Evolutionary conservation across 352 stramenopile species (phyloP).

Genomic region (Phytophthora pini): DNA sequence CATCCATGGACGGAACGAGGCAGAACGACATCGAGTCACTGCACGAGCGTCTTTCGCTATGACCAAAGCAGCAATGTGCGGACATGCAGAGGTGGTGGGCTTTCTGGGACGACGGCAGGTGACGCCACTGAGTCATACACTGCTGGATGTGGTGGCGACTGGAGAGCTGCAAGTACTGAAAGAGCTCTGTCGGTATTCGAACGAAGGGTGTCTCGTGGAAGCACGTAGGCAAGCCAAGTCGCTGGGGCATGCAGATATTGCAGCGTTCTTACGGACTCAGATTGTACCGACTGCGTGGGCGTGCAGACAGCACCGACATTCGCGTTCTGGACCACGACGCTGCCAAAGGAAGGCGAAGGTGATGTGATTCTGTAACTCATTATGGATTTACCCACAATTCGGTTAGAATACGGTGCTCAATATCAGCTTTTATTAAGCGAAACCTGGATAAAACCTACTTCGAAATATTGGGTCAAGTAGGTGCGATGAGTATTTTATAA

Average conservation of each 20-base stretch:
- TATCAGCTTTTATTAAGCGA: no score
- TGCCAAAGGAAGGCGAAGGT: slow-evolving; percentile 31
- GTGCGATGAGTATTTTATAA: no score
- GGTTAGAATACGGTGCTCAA: no score
- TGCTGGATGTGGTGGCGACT: slow-evolving; percentile 38
- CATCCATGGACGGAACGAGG: slow-evolving; percentile 15
- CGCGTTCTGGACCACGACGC: slow-evolving; percentile 23
- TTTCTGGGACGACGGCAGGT: slow-evolving; percentile 31
- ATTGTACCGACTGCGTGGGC: slow-evolving; percentile 32
- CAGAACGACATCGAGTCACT: slow-evolving; percentile 22
- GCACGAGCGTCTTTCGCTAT: slow-evolving; percentile 37
- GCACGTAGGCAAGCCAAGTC: slow-evolving; percentile 33
- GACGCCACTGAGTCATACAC: slow-evolving; percentile 32
- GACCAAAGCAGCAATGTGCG: slow-evolving; percentile 36
- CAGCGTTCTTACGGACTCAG: slow-evolving; percentile 25
- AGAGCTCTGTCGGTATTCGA: slow-evolving; percentile 37
- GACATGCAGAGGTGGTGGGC: slow-evolving; percentile 32
- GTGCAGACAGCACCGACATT: slow-evolving; percentile 34
- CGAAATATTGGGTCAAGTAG: no score
- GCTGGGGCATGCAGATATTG: slow-evolving; percentile 27
- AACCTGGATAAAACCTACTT: no score
- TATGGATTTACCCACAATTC: no score
- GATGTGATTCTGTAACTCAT: no score
- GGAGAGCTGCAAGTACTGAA: slow-evolving; percentile 33
- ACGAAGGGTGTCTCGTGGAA: slow-evolving; percentile 41